Evolutionary conservation across 148 eudicot species (phyloP), one percentile per base, ranked within the genome.

Genomic region (Drosera capensis): DNA sequence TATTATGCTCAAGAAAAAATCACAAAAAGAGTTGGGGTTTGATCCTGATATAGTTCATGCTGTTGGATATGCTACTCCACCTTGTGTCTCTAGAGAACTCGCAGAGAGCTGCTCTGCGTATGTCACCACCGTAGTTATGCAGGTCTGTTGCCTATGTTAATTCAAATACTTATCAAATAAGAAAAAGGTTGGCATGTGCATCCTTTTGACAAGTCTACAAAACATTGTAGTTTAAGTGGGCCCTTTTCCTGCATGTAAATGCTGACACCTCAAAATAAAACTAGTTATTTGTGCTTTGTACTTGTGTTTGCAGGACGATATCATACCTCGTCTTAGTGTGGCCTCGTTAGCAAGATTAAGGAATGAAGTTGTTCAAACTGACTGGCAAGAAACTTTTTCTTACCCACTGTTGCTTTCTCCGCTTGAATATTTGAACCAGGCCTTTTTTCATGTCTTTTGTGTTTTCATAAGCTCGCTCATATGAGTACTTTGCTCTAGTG

Each of bases 321-420:
- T 90, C 22, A 53, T 90, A 54, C 97, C 97, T 56, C 73, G 95
- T 49, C 67, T 90, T 48, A 84, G 95, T 62, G 69, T 68, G 43
- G 93, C 85, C 61, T 71, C 95, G 49, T 58, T 84, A 57, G 74
- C 81, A 23, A 78, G 95, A 63, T 57, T 84, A 63, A 84, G 97
- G 70, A 84, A 84, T 64, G 97, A 90, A 71, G 78, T 90, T 49
- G 65, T 88, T 43, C 79, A 73, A 44, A 84, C 95, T 40, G 95
- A 90, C 62, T 90, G 97, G 97, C 83, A 69, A 54, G 80, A 38
- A 61, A 26, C 17, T 22, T 19, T 31, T 21, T 50, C 28, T n/a
- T 51, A 26, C 19, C 26, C 30, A 5, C 13, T 34, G 38, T 34
- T 3, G n/a, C 13, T 9, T 15, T 4, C 34, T 28, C 23, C 14